A percentile compares a stretch with the other conserved stretches of the same genome.
phyloP scores from a whole-genome alignment of 1,284 basidiomycete genomes.

The Leucoagaricus sp. region DNA sequence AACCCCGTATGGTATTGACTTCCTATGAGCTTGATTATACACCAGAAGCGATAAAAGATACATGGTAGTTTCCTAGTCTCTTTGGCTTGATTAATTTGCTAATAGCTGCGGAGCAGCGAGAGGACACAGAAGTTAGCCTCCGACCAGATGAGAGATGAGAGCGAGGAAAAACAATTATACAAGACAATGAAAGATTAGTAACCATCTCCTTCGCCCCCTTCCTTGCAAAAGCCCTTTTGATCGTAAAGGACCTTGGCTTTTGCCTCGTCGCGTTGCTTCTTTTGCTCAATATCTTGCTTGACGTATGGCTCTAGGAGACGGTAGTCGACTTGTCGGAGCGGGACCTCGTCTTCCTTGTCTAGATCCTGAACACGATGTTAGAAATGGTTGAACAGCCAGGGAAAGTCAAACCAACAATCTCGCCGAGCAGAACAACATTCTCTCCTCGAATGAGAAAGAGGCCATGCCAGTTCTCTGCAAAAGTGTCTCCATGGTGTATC shows the following conservation, averaged over 20 bases:
- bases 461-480: slow-evolving; percentile 84
- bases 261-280: slow-evolving; percentile 69
- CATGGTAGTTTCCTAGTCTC: not conserved
- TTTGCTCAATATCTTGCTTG: slow-evolving; percentile 66
- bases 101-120: not conserved
- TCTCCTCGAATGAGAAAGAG: slow-evolving; percentile 96
- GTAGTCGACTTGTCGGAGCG: slow-evolving; percentile 76
- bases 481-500: slow-evolving; percentile 79
- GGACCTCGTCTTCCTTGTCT: slow-evolving; percentile 89
- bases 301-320: slow-evolving; percentile 71
- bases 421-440: slow-evolving; percentile 96
- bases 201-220: slow-evolving; percentile 90
- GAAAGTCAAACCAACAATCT: slow-evolving; percentile 74
- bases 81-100: not conserved
- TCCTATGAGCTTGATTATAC: not conserved
- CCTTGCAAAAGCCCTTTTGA: slow-evolving; percentile 82
- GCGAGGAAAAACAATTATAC: not conserved
- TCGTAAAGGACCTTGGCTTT: slow-evolving; percentile 80
- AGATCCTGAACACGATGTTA: slow-evolving; percentile 66
- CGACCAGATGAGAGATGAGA: not conserved
- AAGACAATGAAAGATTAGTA: slow-evolving; percentile 49
- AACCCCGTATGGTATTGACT: slow-evolving; percentile 5
- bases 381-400: slow-evolving; percentile 4
- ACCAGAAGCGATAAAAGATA: not conserved
- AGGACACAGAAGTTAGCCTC: not conserved